phyloP scores from a whole-genome alignment of 805 yeast species.

The Kockiozyma suomiensis region DNA sequence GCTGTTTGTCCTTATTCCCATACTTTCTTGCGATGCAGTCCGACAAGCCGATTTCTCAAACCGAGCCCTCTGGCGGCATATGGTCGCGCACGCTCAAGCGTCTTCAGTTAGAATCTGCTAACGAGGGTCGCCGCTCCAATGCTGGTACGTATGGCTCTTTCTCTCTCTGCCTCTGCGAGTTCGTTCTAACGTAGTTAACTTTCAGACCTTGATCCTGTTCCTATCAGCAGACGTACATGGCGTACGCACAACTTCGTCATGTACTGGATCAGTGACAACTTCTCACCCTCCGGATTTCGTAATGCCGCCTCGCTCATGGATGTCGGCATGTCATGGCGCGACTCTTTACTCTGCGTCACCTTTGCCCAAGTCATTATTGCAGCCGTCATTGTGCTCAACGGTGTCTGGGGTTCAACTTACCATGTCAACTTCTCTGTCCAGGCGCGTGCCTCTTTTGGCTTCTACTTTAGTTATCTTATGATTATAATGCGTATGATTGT shows the following conservation, averaged over 20 bases:
- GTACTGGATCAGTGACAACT: slow-evolving; percentile 36
- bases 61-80: background rate
- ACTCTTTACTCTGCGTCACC: slow-evolving; percentile 50
- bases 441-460: slow-evolving; percentile 52
- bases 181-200: background rate
- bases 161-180: background rate
- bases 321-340: slow-evolving; percentile 49
- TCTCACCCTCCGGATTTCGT: slow-evolving; percentile 49
- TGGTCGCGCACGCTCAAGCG: slow-evolving; percentile 22
- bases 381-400: slow-evolving; percentile 48
- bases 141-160: slow-evolving; percentile 7
- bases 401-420: slow-evolving; percentile 53
- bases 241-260: slow-evolving; percentile 47
- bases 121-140: slow-evolving; percentile 10
- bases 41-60: background rate
- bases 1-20: background rate
- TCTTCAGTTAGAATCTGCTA: slow-evolving; percentile 17
- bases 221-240: slow-evolving; percentile 50
- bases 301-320: slow-evolving; percentile 49
- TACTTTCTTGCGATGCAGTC: too few relatives aligned
- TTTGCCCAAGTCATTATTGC: slow-evolving; percentile 49
- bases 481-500: slow-evolving; percentile 83
- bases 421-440: slow-evolving; percentile 55
- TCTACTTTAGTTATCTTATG: slow-evolving; percentile 78
- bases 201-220: slow-evolving; percentile 34